phyloP scores from a whole-genome alignment of 805 yeast species.

The Pichia nanzhaoensis region DNA sequence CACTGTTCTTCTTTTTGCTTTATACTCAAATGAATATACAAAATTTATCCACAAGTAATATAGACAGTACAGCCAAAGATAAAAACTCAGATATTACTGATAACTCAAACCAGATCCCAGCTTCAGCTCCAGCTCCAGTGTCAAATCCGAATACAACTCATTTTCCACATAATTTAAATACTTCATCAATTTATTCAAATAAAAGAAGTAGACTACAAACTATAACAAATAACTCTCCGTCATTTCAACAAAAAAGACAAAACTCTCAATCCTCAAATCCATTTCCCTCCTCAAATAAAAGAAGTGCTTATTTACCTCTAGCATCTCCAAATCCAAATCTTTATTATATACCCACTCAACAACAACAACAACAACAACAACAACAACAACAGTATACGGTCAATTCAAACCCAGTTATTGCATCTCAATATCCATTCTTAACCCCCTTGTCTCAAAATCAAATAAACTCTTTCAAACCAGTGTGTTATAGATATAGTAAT shows the following conservation, averaged over 20 bases:
- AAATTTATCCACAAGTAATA: conserved; percentile 2
- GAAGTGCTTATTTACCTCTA: conserved; percentile 8
- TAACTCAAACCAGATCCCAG: neutral
- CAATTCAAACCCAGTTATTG: conserved; percentile 1
- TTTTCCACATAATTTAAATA: neutral
- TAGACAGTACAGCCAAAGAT: neutral
- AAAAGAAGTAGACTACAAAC: conserved; percentile 3
- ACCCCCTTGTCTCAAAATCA: conserved; percentile 1
- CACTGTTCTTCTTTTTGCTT: neutral
- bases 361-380: neutral
- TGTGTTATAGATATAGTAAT: conserved; percentile 5
- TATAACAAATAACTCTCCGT: conserved; percentile 13
- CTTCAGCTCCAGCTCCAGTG: neutral
- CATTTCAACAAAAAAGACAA: conserved; percentile 27
- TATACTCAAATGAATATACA: conserved; percentile 6
- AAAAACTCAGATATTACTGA: too few relatives aligned
- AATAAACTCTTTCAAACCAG: neutral
- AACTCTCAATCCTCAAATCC: conserved; percentile 24
- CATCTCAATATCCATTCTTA: conserved; percentile 5
- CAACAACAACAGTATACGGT: neutral
- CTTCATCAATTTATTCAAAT: neutral
- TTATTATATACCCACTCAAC: conserved; percentile 1
- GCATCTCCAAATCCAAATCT: neutral
- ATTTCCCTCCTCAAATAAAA: conserved; percentile 21
- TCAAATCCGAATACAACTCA: neutral